Evolutionary conservation across 148 eudicot genomes (phyloP), one percentile per base, ranked within the genome.

Genomic region (Rhododendron henanense): DNA sequence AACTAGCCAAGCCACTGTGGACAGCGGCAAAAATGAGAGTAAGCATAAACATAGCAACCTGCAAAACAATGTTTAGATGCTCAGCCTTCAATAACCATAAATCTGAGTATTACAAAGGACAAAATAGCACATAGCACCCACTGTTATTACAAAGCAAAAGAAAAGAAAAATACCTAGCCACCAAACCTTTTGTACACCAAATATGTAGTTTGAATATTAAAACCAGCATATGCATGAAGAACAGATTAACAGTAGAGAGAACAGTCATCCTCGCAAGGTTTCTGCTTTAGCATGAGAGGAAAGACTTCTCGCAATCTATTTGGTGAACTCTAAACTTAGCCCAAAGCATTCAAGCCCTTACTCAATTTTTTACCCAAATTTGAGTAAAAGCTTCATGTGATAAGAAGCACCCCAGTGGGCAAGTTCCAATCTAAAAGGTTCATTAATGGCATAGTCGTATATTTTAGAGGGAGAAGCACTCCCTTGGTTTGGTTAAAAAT

Each of bases 1-100:
- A 89, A 92, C 96, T 94, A 83, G 99, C 98, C 86, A 97, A 84
- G 81, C 99, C 99, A 94, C 98, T 97, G 86, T 97, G 99, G 87
- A 92, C 96, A 86, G 85, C 76, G 78, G 96, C 98, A 90, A 97
- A 97, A 81, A 95, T 94, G 85, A 95, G 81, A 51, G 89, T 95
- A 79, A 97, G 96, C 69, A 88, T 86, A 50, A 97, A 89, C 99
- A 95, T 93, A 35, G 88, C 96, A 84, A 90, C 94, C 99, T 97
- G 95, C 92, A 93, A 11, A 89, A 88, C 23, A 84, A 74, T 63
- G 51, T 41, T 18, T 11, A 33, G 55, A 59, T 8, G 48, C 44
- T 85, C 81, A 84, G 59, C 81, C 6, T 50, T 33, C 67, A 28
- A 15, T 8, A 63, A 81, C 14, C 37, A 57, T 18, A 33, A 81